Base-by-base conservation (phyloP, 805 yeast species). In the Wickerhamiella brachini region DNA sequence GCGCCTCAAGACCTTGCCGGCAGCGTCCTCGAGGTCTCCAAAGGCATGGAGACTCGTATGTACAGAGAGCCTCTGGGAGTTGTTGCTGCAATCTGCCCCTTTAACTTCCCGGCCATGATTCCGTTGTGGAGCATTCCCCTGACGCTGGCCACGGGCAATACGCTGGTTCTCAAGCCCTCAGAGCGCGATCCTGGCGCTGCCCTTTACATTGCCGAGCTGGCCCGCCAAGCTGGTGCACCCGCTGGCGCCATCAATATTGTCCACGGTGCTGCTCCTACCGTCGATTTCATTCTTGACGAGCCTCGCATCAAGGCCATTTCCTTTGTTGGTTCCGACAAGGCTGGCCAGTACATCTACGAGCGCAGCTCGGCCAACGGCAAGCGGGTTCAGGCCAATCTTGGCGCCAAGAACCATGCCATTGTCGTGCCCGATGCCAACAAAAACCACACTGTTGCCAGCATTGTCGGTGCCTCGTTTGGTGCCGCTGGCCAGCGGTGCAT, bases 401-500 rank as follows among this genome's bases (percentile, higher is more conserved):
- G 88, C 21, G 89, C 89, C 45, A 83, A 83, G 69, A 83, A 83
- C 72, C 90, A 83, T 66, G 75, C 83, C 61, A 74, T 83, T 51
- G 78, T 83, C 17, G 69, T 81, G 55, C 86, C 88, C 17, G 89
- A 83, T 60, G 86, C 87, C 46, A 77, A 80, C 67, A 77, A 78
- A 65, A 66, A 69, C 54, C 78, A 77, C 55, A 76, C 84, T 47
- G 68, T 83, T 58, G 79, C 78, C 62, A 81, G 84, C 51, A 69
- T 83, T 47, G 79, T 73, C 53, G 83, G 86, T 48, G 87, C 89
- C 50, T 85, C 87, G 22, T 83, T 83, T 65, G 87, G 89, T 31
- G 88, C 89, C 49, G 88, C 89, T 18, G 90, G 89, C 55, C 90
- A 83, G 72, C 78, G 88, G 63, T 83, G 90, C 68, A 79, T 83